Evolutionary conservation across 805 yeast species (phyloP).

Genomic region (Cyberlindnera saturnus): DNA sequence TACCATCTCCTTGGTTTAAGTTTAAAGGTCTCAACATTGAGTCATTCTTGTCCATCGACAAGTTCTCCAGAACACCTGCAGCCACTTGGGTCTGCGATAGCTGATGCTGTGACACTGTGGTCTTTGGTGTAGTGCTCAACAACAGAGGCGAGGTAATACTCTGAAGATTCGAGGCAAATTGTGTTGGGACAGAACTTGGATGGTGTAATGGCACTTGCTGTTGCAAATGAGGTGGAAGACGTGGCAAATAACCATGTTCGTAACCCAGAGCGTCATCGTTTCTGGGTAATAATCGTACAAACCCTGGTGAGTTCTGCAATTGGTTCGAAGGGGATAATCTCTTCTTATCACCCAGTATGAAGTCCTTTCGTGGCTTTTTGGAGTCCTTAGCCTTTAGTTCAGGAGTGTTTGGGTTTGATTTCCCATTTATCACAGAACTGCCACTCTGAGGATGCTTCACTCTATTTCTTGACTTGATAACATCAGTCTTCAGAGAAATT

Average conservation of each 20-base stretch:
- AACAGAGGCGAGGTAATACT: conserved; percentile 61
- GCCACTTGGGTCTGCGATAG: conserved; percentile 25
- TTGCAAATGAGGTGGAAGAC: conserved; percentile 26
- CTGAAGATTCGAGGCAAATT: conserved; percentile 59
- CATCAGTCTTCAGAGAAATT: conserved; percentile 83
- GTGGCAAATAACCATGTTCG: conserved; percentile 11
- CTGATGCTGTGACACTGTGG: conserved; percentile 29
- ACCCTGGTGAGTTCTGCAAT: conserved; percentile 28
- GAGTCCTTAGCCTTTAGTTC: conserved; percentile 17
- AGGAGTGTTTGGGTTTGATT: conserved; percentile 18
- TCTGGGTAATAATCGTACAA: conserved; percentile 37
- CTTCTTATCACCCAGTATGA: conserved; percentile 1
- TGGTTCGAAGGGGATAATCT: background rate
- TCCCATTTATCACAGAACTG: conserved; percentile 5
- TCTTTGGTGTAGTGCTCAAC: conserved; percentile 38
- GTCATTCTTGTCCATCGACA: conserved; percentile 15
- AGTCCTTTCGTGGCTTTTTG: conserved; percentile 8
- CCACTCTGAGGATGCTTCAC: conserved; percentile 43
- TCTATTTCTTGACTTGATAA: conserved; percentile 85
- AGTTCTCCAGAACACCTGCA: conserved; percentile 24
- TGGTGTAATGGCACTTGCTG: conserved; percentile 35
- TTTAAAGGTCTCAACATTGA: conserved; percentile 1
- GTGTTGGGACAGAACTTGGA: conserved; percentile 65
- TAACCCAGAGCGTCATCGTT: conserved; percentile 9
- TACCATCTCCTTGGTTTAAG: conserved; percentile 1